Evolutionary conservation across 2,329 filamentous ascomycete genomes (phyloP).

Genomic region (Stemphylium lycopersici): DNA sequence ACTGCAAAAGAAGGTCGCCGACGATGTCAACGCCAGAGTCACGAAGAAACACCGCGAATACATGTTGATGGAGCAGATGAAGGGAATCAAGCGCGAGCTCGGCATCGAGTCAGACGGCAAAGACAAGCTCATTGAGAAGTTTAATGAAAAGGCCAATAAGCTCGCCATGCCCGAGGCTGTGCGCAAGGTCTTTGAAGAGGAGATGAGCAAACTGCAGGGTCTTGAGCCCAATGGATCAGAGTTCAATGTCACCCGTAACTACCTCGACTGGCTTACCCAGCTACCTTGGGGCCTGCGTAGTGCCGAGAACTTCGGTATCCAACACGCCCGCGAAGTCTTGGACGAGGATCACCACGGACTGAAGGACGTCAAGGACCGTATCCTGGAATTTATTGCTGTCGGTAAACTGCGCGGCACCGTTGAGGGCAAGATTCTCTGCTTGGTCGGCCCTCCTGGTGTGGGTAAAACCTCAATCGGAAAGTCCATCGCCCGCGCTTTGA

Average conservation of each 20-base stretch:
- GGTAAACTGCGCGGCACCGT: slow-evolving; percentile 96
- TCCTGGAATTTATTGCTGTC: slow-evolving; percentile 96
- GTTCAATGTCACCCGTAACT: slow-evolving; percentile 98
- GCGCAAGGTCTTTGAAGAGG: slow-evolving; percentile 97
- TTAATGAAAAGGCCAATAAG: slow-evolving; percentile 92
- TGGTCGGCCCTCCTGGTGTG: slow-evolving; percentile 95
- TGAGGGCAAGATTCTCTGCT: slow-evolving; percentile 97
- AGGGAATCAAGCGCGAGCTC: slow-evolving; percentile 92
- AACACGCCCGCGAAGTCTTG: slow-evolving; percentile 85
- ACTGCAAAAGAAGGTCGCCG: slow-evolving; percentile 94
- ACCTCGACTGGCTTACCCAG: slow-evolving; percentile 97
- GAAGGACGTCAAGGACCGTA: slow-evolving; percentile 98
- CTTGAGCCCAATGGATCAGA: slow-evolving; percentile 95
- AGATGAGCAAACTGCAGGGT: slow-evolving; percentile 95
- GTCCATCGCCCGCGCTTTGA: slow-evolving; percentile 91
- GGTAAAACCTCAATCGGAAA: slow-evolving; percentile 99
- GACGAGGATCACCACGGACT: slow-evolving; percentile 97
- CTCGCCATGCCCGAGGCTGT: slow-evolving; percentile 97
- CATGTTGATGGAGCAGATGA: slow-evolving; percentile 99
- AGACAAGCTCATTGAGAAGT: slow-evolving; percentile 96
- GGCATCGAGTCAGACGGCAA: slow-evolving; percentile 98
- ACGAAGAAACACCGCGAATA: slow-evolving; percentile 97
- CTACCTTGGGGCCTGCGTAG: slow-evolving; percentile 97
- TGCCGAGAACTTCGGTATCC: slow-evolving; percentile 94
- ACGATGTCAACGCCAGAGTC: slow-evolving; percentile 97